Evolutionary conservation across 2,329 filamentous ascomycete species (phyloP).

Genomic region (Onygenales sp.): DNA sequence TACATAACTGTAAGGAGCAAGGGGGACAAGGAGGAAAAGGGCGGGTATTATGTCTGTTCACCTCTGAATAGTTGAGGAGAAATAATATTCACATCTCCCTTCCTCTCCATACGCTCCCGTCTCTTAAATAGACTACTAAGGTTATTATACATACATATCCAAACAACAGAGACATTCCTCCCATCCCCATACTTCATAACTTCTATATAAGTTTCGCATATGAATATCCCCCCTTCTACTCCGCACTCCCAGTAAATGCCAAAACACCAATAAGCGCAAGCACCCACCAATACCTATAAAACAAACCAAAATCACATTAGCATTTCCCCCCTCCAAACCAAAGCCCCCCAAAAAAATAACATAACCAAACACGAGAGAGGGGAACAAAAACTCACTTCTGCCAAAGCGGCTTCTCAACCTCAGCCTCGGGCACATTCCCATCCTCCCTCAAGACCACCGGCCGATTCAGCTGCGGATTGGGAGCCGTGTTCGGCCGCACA

Average conservation of each 20-base stretch:
- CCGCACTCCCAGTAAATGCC: constrained; percentile 32
- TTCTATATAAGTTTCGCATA: not conserved
- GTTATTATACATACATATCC: no score
- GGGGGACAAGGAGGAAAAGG: no score
- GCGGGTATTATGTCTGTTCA: no score
- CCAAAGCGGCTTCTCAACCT: constrained; percentile 34
- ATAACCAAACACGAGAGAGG: not conserved
- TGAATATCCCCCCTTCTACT: constrained; percentile 11
- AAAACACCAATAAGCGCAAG: constrained; percentile 33
- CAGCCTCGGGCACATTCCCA: constrained; percentile 28
- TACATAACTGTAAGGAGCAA: no score
- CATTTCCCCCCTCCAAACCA: not conserved
- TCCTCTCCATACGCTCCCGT: no score
- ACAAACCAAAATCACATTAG: not conserved
- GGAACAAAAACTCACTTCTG: constrained; percentile 21
- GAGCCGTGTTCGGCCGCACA: constrained; percentile 21
- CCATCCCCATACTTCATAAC: not conserved
- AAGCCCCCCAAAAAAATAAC: not conserved
- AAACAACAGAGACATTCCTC: not conserved
- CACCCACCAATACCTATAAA: constrained; percentile 38
- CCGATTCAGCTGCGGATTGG: constrained; percentile 30
- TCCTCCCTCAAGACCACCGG: constrained; percentile 29
- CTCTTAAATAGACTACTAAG: no score
- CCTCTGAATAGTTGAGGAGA: no score
- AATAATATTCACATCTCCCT: no score